A percentile compares a stretch with the other conserved stretches of the same genome.
Conservation (phyloP, 1,284 basidiomycete species). For the Puccinia novopanici region DNA sequence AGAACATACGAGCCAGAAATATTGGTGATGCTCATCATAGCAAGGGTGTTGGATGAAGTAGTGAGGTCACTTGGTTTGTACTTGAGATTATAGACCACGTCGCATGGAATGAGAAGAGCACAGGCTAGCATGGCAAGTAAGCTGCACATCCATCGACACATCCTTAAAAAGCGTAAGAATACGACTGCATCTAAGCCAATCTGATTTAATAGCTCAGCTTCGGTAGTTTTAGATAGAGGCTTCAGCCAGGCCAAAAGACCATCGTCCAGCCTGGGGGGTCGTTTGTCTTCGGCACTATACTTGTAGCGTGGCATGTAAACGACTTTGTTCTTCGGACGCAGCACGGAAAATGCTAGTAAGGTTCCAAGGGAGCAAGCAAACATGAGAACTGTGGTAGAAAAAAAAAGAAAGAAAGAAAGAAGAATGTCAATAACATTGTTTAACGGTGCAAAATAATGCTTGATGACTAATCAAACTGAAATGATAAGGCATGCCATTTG, state of each 20-base stretch:
- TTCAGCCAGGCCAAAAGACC: constrained; percentile 67
- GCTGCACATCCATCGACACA: constrained; percentile 78
- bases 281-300: constrained; percentile 41
- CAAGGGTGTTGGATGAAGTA: constrained; percentile 50
- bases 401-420: no score
- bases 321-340: constrained; percentile 74
- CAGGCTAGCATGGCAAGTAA: constrained; percentile 70
- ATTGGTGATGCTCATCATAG: constrained; percentile 54
- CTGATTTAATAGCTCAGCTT: constrained; percentile 83
- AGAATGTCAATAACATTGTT: neutral
- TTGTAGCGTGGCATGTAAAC: constrained; percentile 54
- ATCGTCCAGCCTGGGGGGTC: constrained; percentile 46
- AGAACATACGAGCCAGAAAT: constrained; percentile 67
- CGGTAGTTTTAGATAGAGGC: constrained; percentile 78
- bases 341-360: constrained; percentile 71
- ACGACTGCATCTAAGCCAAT: constrained; percentile 88
- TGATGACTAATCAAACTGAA: neutral
- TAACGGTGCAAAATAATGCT: neutral
- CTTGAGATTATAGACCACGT: constrained; percentile 31
- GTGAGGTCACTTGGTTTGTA: constrained; percentile 2
- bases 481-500: neutral
- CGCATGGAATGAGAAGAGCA: constrained; percentile 72
- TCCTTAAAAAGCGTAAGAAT: constrained; percentile 85
- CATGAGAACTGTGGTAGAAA: constrained; percentile 22
- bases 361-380: constrained; percentile 62